Conservation (phyloP, 169 alveolate species). For the Ichthyophthirius multifiliis region DNA sequence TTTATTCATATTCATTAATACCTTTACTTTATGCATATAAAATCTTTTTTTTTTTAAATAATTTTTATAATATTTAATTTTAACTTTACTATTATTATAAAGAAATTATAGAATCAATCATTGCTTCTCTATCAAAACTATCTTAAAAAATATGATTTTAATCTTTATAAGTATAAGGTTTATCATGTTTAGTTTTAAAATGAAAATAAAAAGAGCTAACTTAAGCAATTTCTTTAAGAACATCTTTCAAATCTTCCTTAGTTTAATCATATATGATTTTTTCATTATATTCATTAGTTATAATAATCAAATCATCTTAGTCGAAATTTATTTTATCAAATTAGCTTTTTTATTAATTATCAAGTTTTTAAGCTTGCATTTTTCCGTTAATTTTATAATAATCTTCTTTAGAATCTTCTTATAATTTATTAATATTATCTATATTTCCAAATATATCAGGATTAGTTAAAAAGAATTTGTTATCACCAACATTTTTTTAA, state of each 20-base stretch:
- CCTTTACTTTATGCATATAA: background rate
- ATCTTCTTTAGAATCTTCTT: background rate
- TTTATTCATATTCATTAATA: background rate
- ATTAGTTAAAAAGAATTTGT: background rate
- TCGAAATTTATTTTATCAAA: background rate
- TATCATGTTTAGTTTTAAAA: slow-evolving; percentile 3
- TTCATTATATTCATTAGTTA: background rate
- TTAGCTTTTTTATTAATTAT: background rate
- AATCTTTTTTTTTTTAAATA: background rate
- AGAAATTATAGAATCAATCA: background rate
- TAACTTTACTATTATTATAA: background rate
- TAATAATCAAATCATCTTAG: background rate
- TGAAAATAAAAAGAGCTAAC: slow-evolving; percentile 11
- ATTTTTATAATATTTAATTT: no score
- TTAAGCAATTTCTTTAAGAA: background rate
- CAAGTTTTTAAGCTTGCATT: background rate
- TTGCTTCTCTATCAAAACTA: slow-evolving; percentile 11
- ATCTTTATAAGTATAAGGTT: background rate
- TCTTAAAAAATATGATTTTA: background rate
- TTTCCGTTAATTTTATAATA: background rate
- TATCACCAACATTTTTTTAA: background rate
- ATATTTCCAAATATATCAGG: slow-evolving; percentile 6
- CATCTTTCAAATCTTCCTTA: background rate
- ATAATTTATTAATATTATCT: background rate
- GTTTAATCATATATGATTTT: background rate